Evolutionary conservation across 306 rosid genomes (phyloP), one percentile per base, ranked within the genome.

Genomic region (Urtica urens): DNA sequence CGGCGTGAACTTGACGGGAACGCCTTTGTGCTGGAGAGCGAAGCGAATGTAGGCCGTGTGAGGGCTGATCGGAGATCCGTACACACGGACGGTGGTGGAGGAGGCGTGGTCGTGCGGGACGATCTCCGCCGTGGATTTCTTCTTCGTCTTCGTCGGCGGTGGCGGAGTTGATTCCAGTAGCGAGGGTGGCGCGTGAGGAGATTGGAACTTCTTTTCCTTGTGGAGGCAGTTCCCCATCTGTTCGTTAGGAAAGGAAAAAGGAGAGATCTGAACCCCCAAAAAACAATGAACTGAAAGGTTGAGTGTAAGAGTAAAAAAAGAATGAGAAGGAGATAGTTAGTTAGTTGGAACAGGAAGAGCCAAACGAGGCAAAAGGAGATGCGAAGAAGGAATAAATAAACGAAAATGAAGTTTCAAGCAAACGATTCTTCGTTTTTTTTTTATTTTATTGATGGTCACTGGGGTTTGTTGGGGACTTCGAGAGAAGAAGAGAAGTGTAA

Each of bases 101-200:
- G 57, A 43, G 70, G 60, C 25, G 77, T 63, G 25, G 78, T 81
- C 87, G 16, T 68, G 93, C 6, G 93, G 86, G 5, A 74, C 83
- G 53, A 79, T 72, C 81, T 86, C 96, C 8, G 93, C 83, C 71
- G 88, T 58, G 19, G 74, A 60, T 63, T 76, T 81, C 47, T 72
- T 57, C 60, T 73, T 78, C 47, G 69, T 72, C 51, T 51, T 51
- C 30, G 57, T 26, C 23, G 31, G 31, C 2, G 30, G 20, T 14
- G 29, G 10, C 29, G 14, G 16, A 6, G 2, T 12, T 19, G 51
- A 17, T 6, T 7, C 0, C 0, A 31, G 7, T 1, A n/a, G 26
- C 12, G 18, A 5, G 4, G 6, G 23, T 0, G 37, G 10, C 2
- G 19, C 41, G 9, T 26, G 41, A 18, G 55, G 12, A 35, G 40